A percentile compares a stretch with the other conserved stretches of the same genome.
Evolutionary conservation across 805 yeast genomes (phyloP).

Genomic region (Metschnikowia koreensis): DNA sequence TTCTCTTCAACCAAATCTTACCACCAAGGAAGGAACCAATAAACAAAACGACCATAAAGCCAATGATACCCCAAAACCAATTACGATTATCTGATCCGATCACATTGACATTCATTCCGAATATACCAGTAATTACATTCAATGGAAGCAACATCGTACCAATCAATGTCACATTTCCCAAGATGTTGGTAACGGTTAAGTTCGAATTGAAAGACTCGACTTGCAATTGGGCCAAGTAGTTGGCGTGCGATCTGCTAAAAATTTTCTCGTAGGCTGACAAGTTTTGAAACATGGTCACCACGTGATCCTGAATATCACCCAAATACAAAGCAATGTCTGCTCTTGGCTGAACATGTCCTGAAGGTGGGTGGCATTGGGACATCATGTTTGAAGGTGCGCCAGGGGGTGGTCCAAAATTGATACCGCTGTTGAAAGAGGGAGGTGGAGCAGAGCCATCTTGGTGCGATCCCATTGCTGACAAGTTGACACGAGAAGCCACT

Average conservation of each 20-base stretch:
- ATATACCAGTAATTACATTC: conserved; percentile 85
- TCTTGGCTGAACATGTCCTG: conserved; percentile 55
- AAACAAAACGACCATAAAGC: conserved; percentile 25
- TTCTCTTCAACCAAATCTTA: conserved; percentile 21
- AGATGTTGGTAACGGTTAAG: conserved; percentile 79
- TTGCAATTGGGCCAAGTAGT: conserved; percentile 89
- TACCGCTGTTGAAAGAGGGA: conserved; percentile 25
- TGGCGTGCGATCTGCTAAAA: conserved; percentile 86
- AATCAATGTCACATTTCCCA: conserved; percentile 82
- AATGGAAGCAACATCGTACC: conserved; percentile 91
- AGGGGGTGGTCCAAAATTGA: conserved; percentile 36
- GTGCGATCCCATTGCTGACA: conserved; percentile 13
- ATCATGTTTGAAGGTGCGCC: conserved; percentile 29
- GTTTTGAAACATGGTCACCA: conserved; percentile 92
- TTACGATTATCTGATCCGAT: conserved; percentile 54
- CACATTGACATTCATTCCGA: conserved; percentile 91
- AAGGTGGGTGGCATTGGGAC: conserved; percentile 21
- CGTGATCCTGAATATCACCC: conserved; percentile 97
- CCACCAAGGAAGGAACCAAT: conserved; percentile 26
- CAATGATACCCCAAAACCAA: conserved; percentile 62
- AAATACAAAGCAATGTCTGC: conserved; percentile 88
- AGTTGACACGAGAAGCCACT: conserved; percentile 18
- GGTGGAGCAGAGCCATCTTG: conserved; percentile 2
- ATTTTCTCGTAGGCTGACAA: conserved; percentile 88
- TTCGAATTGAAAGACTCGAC: conserved; percentile 88